Evolutionary conservation across 345 rosid species (phyloP).

Genomic region (Rhizophora apiculata): DNA sequence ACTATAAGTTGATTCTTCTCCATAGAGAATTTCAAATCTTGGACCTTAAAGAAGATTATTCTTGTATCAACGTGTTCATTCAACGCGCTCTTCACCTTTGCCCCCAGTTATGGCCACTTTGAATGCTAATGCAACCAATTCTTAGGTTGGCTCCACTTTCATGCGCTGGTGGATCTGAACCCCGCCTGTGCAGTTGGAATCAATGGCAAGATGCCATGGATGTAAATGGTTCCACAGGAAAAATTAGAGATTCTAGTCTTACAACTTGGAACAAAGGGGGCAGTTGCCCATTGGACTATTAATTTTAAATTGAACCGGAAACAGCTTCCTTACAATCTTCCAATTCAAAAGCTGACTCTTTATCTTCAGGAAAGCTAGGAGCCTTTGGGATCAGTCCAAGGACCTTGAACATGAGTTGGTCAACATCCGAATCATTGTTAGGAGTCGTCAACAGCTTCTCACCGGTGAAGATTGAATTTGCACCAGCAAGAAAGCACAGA

Average conservation of each 20-base stretch:
- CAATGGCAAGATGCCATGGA: neutral
- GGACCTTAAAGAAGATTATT: constrained; percentile 33
- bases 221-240: too few relatives aligned
- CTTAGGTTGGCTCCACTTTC: too few relatives aligned
- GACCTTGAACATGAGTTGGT: constrained; percentile 89
- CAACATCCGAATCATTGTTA: constrained; percentile 82
- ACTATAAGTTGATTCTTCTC: neutral
- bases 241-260: neutral
- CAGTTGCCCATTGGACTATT: neutral
- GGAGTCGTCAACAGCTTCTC: constrained; percentile 96
- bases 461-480: constrained; percentile 95
- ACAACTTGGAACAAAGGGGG: neutral
- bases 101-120: too few relatives aligned
- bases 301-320: constrained; percentile 38
- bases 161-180: neutral
- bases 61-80: too few relatives aligned
- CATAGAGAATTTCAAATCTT: constrained; percentile 5
- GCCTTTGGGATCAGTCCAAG: constrained; percentile 85
- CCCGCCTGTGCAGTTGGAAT: neutral
- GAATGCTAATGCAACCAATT: too few relatives aligned
- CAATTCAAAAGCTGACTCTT: constrained; percentile 26
- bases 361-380: constrained; percentile 58
- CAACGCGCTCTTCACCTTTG: too few relatives aligned
- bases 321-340: constrained; percentile 52
- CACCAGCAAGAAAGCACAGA: constrained; percentile 91